Conservation (phyloP, 2,329 filamentous ascomycete genomes). For the Akanthomyces lecanii region DNA sequence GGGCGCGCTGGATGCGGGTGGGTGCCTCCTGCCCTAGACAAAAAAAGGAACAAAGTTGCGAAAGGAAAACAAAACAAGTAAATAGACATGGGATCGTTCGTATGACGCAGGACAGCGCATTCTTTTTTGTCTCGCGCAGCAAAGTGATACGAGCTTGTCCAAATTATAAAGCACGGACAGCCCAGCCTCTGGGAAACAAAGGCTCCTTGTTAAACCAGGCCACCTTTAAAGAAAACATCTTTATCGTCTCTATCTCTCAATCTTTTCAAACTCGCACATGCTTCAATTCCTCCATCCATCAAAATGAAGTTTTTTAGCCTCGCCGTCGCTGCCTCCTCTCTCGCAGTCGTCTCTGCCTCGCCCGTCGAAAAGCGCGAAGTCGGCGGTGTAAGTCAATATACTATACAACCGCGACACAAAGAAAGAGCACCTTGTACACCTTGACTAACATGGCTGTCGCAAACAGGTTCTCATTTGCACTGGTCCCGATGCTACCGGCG, state of each 20-base stretch:
- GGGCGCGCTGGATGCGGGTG: background rate
- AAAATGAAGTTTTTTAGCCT: conserved; percentile 30
- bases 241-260: background rate
- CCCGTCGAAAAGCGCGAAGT: conserved; percentile 39
- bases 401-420: background rate
- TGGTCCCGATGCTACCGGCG: conserved; percentile 45
- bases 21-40: background rate
- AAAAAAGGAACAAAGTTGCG: background rate
- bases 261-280: background rate
- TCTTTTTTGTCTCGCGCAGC: background rate
- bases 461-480: conserved; percentile 47
- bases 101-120: background rate
- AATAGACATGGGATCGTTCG: no score
- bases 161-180: background rate
- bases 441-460: background rate
- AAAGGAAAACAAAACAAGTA: background rate
- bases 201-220: background rate
- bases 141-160: background rate
- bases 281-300: no score
- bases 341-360: conserved; percentile 22
- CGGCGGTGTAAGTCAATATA: conserved; percentile 42
- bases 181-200: background rate
- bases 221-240: background rate
- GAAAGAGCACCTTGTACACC: background rate
- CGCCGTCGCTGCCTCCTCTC: conserved; percentile 19